Conservation (phyloP, 176 grass and related monocot species). For the Oryza glaberrima region DNA sequence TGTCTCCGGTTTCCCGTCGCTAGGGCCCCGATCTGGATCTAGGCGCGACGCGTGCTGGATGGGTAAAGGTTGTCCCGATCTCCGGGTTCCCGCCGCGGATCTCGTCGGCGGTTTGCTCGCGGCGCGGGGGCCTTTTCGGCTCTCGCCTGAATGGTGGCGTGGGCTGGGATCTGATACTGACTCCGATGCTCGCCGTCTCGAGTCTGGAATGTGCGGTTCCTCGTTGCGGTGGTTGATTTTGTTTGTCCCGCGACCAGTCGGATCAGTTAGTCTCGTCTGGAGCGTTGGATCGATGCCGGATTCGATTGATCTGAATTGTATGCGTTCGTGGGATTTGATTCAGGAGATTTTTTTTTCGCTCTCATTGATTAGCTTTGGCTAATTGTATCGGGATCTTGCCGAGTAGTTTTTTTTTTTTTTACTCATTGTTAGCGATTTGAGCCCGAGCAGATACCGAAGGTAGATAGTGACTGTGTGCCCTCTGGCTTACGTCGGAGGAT, state of each 20-base stretch:
- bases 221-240: not conserved
- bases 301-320: slow-evolving; percentile 7
- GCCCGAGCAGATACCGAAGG: not conserved
- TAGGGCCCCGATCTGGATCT: slow-evolving; percentile 5
- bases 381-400: slow-evolving; percentile 34
- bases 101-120: slow-evolving; percentile 2
- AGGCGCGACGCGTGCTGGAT: not conserved
- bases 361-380: not conserved
- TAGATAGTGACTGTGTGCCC: not conserved
- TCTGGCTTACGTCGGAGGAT: too few species aligned
- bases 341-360: not conserved
- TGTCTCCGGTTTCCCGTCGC: not conserved
- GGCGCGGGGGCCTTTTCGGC: not conserved
- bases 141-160: too few species aligned
- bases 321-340: slow-evolving; percentile 9
- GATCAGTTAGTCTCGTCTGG: not conserved
- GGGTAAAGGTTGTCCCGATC: slow-evolving; percentile 11
- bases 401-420: not conserved
- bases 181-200: not conserved
- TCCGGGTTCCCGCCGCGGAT: slow-evolving; percentile 20
- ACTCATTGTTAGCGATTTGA: not conserved
- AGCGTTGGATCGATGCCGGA: not conserved
- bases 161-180: slow-evolving; percentile 25
- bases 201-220: not conserved
- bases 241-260: not conserved